These are phyloP conservation scores for Gossypium raimondii DNA, from an alignment of 345 rosid species.

Conservation along the genomic window DNA sequence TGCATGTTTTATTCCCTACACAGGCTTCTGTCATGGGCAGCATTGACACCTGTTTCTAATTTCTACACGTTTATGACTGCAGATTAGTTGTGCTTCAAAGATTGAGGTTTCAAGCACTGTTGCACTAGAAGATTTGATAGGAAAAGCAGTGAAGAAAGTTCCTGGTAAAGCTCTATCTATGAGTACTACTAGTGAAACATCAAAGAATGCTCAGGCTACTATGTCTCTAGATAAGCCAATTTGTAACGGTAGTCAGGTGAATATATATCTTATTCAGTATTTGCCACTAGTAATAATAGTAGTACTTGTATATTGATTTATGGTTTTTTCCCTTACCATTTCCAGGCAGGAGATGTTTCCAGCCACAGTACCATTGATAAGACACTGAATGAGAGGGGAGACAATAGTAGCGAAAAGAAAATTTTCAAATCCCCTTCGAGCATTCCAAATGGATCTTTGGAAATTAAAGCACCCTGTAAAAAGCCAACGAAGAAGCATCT, in stretches of 20 bases:
- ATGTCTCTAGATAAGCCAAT: conserved; percentile 21
- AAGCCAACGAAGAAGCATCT: conserved; percentile 41
- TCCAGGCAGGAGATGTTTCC: conserved; percentile 30
- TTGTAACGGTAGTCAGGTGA: conserved; percentile 28
- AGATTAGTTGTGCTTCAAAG: conserved; percentile 28
- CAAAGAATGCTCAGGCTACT: conserved; percentile 3
- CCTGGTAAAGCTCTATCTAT: conserved; percentile 9
- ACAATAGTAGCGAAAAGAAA: conserved; percentile 20
- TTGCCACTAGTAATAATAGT: not conserved
- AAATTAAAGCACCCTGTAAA: conserved; percentile 20
- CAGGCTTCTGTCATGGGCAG: not conserved
- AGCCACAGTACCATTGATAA: conserved; percentile 14
- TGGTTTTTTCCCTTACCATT: conserved; percentile 25
- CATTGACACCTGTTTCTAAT: conserved; percentile 19
- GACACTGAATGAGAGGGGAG: conserved; percentile 23
- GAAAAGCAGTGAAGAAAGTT: conserved; percentile 5
- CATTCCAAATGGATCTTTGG: conserved; percentile 20
- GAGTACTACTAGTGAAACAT: conserved; percentile 10
- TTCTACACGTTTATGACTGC: conserved; percentile 18
- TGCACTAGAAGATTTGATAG: conserved; percentile 12
- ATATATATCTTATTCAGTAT: not conserved
- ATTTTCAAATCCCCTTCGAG: not conserved
- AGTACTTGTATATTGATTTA: conserved; percentile 6
- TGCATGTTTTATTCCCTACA: conserved; percentile 13
- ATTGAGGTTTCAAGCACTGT: conserved; percentile 13